phyloP scores from a whole-genome alignment of 208 protist genomes.

The Trypanosoma caninum region DNA sequence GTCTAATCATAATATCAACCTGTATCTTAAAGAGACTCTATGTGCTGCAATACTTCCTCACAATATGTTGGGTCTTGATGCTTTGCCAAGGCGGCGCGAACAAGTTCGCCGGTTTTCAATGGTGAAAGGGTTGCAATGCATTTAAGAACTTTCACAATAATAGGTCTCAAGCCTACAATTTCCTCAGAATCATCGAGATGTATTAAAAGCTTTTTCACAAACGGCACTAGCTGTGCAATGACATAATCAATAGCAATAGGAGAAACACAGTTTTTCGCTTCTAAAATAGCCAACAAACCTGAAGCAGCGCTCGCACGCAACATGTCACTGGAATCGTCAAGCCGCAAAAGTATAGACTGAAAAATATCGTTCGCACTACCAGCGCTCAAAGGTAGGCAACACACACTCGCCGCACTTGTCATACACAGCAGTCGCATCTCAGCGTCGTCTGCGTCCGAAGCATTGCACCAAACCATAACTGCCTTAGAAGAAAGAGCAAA shows the following conservation, averaged over 20 bases:
- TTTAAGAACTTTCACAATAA: constrained; percentile 46
- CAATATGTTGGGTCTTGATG: constrained; percentile 53
- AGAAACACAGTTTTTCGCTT: constrained; percentile 17
- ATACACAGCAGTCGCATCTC: constrained; percentile 86
- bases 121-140: constrained; percentile 48
- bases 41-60: constrained; percentile 37
- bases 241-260: constrained; percentile 49
- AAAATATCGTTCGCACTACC: constrained; percentile 67
- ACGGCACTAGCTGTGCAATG: constrained; percentile 54
- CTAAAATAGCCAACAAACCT: constrained; percentile 36
- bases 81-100: constrained; percentile 32
- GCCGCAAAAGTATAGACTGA: constrained; percentile 66
- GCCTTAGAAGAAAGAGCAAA: constrained; percentile 41
- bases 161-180: constrained; percentile 41
- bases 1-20: too few species aligned
- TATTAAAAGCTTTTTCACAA: constrained; percentile 75
- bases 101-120: constrained; percentile 58
- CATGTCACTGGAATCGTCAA: constrained; percentile 79
- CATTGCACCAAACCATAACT: constrained; percentile 58
- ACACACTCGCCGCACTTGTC: constrained; percentile 46
- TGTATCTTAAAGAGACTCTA: constrained; percentile 31
- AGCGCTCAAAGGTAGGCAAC: constrained; percentile 38
- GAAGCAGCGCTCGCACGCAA: constrained; percentile 46
- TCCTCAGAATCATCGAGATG: constrained; percentile 86
- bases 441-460: constrained; percentile 79